Percentiles rank a stretch among this genome's conserved stretches.
These are phyloP conservation scores for Boletus sp. DNA, from an alignment of 768 basidiomycete genomes.

Conservation along the genomic window DNA sequence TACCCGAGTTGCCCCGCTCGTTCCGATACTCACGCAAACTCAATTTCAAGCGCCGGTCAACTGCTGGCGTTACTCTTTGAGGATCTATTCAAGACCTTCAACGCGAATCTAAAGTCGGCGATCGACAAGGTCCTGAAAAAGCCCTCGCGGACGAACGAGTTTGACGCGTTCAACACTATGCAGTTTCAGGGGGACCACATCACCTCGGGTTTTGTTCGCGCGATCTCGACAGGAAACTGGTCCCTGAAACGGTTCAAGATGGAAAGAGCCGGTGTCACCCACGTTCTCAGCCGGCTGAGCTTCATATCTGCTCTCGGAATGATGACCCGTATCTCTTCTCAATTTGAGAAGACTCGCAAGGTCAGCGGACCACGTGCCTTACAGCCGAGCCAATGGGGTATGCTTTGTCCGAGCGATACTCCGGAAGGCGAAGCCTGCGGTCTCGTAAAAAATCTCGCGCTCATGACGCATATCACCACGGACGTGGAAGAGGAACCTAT, in stretches of 20 bases:
- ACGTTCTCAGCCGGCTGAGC: conserved; percentile 90
- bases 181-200: conserved; percentile 96
- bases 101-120: conserved; percentile 88
- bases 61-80: conserved; percentile 94
- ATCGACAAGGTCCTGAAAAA: conserved; percentile 99
- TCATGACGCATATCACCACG: conserved; percentile 99
- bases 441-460: conserved; percentile 94
- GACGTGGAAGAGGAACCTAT: conserved; percentile 97
- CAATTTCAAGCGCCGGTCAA: conserved; percentile 82
- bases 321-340: conserved; percentile 99
- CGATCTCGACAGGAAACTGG: conserved; percentile 99
- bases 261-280: conserved; percentile 98
- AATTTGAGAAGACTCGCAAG: conserved; percentile 99
- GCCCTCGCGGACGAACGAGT: conserved; percentile 89
- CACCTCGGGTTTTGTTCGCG: conserved; percentile 92
- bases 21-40: conserved; percentile 10
- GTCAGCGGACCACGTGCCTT: conserved; percentile 96
- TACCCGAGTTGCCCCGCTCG: conserved; percentile 2
- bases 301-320: conserved; percentile 98
- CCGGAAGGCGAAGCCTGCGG: conserved; percentile 99
- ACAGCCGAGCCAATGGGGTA: conserved; percentile 99
- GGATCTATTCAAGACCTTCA: conserved; percentile 98
- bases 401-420: conserved; percentile 96
- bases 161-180: conserved; percentile 93
- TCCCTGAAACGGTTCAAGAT: conserved; percentile 98